Conservation (phyloP, 257 asterid genomes). For the Scutellaria barbata region DNA sequence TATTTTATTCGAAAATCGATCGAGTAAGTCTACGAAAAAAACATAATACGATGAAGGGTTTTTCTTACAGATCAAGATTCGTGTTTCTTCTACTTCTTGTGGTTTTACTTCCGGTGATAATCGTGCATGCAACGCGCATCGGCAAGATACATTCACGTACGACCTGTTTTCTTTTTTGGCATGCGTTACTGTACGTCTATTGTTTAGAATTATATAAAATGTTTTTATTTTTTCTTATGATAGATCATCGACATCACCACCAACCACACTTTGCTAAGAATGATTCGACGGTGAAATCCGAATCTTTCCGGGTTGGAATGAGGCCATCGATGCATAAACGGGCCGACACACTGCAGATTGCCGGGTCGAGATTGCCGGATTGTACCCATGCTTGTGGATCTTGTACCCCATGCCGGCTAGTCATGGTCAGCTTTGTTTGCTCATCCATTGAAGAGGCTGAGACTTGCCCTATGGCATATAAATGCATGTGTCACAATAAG, state of each 20-base stretch:
- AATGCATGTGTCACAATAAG: constrained; percentile 87
- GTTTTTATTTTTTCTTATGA: neutral
- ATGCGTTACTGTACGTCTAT: neutral
- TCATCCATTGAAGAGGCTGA: constrained; percentile 90
- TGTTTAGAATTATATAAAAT: neutral
- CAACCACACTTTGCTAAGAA: constrained; percentile 27
- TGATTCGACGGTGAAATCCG: constrained; percentile 13
- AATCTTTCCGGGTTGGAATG: constrained; percentile 11
- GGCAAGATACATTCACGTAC: constrained; percentile 50
- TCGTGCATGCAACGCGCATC: constrained; percentile 55
- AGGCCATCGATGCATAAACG: constrained; percentile 39
- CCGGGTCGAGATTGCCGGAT: constrained; percentile 84
- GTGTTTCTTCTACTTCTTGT: constrained; percentile 38
- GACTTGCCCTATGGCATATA: constrained; percentile 88
- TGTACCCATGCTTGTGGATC: constrained; percentile 93
- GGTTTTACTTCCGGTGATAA: constrained; percentile 41
- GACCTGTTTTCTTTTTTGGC: neutral
- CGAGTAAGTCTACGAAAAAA: neutral
- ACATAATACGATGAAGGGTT: constrained; percentile 41
- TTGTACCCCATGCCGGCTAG: constrained; percentile 83
- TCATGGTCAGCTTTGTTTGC: constrained; percentile 87
- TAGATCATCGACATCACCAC: constrained; percentile 46
- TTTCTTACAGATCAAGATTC: constrained; percentile 27
- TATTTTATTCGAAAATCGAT: neutral
- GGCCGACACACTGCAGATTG: constrained; percentile 51